These are phyloP conservation scores for Globisporangium radiosum DNA, from an alignment of 352 stramenopile genomes.

Conservation along the genomic window DNA sequence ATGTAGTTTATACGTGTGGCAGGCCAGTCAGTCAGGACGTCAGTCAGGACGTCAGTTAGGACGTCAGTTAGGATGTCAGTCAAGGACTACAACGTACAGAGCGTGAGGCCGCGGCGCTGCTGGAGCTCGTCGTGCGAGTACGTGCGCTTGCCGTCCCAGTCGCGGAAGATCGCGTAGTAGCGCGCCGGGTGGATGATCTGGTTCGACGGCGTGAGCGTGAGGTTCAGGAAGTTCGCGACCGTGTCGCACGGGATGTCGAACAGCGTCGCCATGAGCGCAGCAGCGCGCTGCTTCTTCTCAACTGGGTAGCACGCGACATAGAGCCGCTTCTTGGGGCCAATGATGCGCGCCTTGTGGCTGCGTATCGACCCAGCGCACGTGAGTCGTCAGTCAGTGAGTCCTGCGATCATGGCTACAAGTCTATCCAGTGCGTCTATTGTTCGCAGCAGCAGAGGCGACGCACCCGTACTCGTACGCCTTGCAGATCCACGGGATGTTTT, in stretches of 20 bases:
- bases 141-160: conserved; percentile 88
- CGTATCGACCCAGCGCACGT: background rate
- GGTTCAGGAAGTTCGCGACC: conserved; percentile 90
- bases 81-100: conserved; percentile 49
- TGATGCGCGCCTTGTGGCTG: conserved; percentile 86
- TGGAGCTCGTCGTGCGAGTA: conserved; percentile 83
- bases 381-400: conserved; percentile 3
- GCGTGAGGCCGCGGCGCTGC: conserved; percentile 79
- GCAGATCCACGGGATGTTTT: conserved; percentile 94
- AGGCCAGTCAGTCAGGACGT: too few species aligned
- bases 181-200: conserved; percentile 91
- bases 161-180: conserved; percentile 91
- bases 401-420: too few species aligned
- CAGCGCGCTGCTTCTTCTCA: conserved; percentile 71
- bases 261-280: conserved; percentile 77
- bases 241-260: conserved; percentile 90
- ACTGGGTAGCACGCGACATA: conserved; percentile 90
- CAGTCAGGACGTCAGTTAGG: too few species aligned
- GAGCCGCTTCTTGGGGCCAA: conserved; percentile 87
- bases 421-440: background rate
- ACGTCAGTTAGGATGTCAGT: too few species aligned
- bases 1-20: background rate
- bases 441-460: conserved; percentile 1
- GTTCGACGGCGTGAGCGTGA: conserved; percentile 91
- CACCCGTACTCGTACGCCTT: conserved; percentile 85